Conservation (phyloP, 495 filamentous ascomycete genomes). For the Neurospora sp. region DNA sequence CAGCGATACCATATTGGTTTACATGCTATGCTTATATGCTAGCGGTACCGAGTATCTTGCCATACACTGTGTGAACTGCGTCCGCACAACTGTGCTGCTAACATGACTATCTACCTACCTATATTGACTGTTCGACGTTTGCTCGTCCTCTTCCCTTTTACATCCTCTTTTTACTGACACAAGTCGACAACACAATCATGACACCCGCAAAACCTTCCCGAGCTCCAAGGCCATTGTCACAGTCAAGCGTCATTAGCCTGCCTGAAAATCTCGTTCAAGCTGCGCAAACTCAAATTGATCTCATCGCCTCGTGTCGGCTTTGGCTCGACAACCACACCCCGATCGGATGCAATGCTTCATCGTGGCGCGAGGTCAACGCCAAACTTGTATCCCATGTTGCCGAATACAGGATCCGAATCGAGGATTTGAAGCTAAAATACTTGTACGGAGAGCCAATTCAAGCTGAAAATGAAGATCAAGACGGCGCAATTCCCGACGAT, state of each 20-base stretch:
- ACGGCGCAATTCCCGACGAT: neutral
- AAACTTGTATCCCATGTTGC: neutral
- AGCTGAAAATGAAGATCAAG: neutral
- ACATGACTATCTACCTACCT: neutral
- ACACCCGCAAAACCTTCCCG: neutral
- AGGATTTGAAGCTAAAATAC: neutral
- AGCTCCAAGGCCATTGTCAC: neutral
- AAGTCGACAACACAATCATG: neutral
- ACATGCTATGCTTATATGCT: neutral
- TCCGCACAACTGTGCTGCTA: neutral
- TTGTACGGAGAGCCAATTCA: neutral
- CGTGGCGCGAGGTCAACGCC: neutral
- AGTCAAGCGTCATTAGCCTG: neutral
- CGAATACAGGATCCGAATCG: neutral
- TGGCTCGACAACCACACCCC: constrained; percentile 5
- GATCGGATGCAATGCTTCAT: neutral
- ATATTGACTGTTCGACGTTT: neutral
- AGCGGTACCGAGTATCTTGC: neutral
- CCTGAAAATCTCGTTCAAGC: neutral
- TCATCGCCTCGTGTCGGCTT: constrained; percentile 2
- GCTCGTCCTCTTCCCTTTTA: neutral
- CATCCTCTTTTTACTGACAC: neutral
- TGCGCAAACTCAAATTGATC: constrained; percentile 2
- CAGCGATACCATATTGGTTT: neutral
- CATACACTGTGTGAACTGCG: neutral